Percentiles rank a stretch among this genome's conserved stretches.
Conservation (phyloP, 371 early-diverging fungal genomes). For the Lichtheimia corymbifera region DNA sequence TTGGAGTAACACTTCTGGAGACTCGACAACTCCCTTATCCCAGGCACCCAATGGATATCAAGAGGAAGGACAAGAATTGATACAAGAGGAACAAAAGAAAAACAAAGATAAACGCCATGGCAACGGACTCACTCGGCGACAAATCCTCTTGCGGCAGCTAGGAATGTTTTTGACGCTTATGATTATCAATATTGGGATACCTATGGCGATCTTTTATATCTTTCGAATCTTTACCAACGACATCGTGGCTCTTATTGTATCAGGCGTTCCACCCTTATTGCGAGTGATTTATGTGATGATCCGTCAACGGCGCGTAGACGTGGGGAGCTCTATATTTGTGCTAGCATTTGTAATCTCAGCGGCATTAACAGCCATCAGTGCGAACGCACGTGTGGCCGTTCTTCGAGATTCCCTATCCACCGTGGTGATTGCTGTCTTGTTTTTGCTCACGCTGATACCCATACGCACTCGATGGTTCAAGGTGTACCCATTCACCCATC, state of each 20-base stretch:
- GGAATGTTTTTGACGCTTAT: conserved; percentile 2
- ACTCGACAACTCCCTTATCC: too few relatives aligned
- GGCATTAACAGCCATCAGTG: conserved; percentile 34
- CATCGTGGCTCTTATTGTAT: conserved; percentile 42
- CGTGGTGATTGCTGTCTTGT: conserved; percentile 34
- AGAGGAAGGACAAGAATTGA: too few relatives aligned
- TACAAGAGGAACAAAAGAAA: neutral
- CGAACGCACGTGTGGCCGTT: conserved; percentile 38
- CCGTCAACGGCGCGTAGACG: conserved; percentile 29
- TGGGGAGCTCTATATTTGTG: conserved; percentile 41
- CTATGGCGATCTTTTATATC: conserved; percentile 40
- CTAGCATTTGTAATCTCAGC: conserved; percentile 44
- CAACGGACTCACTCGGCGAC: neutral
- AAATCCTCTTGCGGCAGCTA: neutral
- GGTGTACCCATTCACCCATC: conserved; percentile 31
- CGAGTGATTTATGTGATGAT: conserved; percentile 26
- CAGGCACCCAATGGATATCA: too few relatives aligned
- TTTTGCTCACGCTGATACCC: conserved; percentile 47
- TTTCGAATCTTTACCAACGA: conserved; percentile 25
- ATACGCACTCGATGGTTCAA: conserved; percentile 31
- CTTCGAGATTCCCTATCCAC: conserved; percentile 49
- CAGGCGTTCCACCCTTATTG: conserved; percentile 52
- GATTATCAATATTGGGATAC: conserved; percentile 33
- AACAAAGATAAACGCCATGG: neutral
- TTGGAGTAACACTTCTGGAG: too few relatives aligned